phyloP scores from a whole-genome alignment of 352 stramenopile genomes.

The Thraustotheca clavata region DNA sequence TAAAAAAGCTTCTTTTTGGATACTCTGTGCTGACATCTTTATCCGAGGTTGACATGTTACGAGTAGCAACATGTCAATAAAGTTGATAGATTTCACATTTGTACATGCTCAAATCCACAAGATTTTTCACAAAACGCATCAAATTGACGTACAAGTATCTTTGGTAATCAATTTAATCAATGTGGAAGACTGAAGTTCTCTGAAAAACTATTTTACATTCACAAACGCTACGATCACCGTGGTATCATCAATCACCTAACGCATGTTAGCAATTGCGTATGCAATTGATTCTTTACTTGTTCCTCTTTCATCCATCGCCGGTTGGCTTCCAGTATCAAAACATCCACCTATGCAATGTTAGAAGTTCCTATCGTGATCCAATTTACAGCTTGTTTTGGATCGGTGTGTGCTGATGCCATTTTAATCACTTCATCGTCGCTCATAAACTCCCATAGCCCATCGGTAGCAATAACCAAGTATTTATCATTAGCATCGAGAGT shows the following conservation, averaged over 20 bases:
- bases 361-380: conserved; percentile 40
- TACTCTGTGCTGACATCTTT: no score
- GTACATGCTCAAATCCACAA: no score
- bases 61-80: no score
- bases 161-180: no score
- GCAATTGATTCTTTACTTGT: conserved; percentile 40
- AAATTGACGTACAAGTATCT: no score
- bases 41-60: no score
- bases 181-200: no score
- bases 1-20: no score
- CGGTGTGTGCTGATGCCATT: conserved; percentile 63
- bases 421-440: conserved; percentile 92
- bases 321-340: conserved; percentile 93
- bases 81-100: no score
- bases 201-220: conserved; percentile 44
- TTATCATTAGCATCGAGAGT: conserved; percentile 78
- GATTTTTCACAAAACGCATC: no score
- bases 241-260: conserved; percentile 94
- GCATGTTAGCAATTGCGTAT: not conserved
- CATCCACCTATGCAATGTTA: conserved; percentile 72
- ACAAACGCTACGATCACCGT: conserved; percentile 97
- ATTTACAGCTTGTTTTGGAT: conserved; percentile 62
- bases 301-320: conserved; percentile 98
- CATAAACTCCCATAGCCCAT: conserved; percentile 99
- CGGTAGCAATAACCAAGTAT: conserved; percentile 95